Conservation (phyloP, 306 rosid genomes). For the Begonia masoniana region DNA sequence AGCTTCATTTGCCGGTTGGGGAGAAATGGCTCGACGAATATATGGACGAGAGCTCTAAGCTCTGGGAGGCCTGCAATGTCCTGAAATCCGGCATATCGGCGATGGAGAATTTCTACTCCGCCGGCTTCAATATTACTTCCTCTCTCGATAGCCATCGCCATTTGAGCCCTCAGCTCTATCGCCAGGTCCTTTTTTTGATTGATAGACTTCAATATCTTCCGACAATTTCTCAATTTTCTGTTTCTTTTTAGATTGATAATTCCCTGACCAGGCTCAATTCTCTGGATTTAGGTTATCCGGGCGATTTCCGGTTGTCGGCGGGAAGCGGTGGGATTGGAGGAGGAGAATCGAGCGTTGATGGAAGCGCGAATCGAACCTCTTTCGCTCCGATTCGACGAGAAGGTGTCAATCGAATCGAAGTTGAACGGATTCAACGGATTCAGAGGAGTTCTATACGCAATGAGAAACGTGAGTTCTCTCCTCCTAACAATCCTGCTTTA, state of each 20-base stretch:
- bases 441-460: conserved; percentile 90
- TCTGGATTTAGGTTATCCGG: conserved; percentile 47
- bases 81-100: conserved; percentile 85
- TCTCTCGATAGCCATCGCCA: conserved; percentile 63
- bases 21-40: conserved; percentile 99
- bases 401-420: conserved; percentile 76
- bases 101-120: conserved; percentile 66
- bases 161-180: conserved; percentile 63
- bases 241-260: neutral
- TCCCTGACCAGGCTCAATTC: neutral
- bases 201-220: conserved; percentile 5
- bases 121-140: conserved; percentile 58
- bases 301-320: conserved; percentile 73
- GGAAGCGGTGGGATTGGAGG: conserved; percentile 81
- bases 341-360: conserved; percentile 73
- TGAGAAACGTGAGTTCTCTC: conserved; percentile 96
- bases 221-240: neutral
- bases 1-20: conserved; percentile 88
- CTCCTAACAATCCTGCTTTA: conserved; percentile 60
- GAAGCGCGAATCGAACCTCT: conserved; percentile 81
- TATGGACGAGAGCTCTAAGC: conserved; percentile 98
- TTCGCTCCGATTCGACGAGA: conserved; percentile 61
- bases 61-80: conserved; percentile 96
- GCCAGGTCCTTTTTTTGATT: conserved; percentile 48
- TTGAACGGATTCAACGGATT: conserved; percentile 92